Conservation (phyloP, 83 land plant genomes). For the Diphasiastrum complanatum region DNA sequence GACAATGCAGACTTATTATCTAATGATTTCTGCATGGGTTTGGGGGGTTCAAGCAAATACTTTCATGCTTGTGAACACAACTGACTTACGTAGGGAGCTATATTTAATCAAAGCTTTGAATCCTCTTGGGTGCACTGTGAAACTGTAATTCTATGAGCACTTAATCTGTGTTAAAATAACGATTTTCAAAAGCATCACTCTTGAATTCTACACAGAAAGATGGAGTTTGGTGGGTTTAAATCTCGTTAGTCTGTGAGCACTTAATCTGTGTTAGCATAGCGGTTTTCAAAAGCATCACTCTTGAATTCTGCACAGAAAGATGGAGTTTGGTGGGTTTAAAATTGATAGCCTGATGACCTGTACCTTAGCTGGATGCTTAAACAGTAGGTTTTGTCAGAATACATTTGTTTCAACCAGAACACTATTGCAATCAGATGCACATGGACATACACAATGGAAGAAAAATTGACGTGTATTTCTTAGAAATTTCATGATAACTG, state of each 20-base stretch:
- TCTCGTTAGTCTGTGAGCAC: too few relatives aligned
- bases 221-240: too few relatives aligned
- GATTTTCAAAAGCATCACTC: too few relatives aligned
- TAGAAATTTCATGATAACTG: slow-evolving; percentile 8
- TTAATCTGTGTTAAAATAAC: too few relatives aligned
- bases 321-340: too few relatives aligned
- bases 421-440: neutral
- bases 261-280: too few relatives aligned
- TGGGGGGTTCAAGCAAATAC: neutral
- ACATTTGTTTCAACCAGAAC: neutral
- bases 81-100: neutral
- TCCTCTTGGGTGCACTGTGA: neutral
- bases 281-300: too few relatives aligned
- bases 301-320: too few relatives aligned
- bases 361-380: neutral
- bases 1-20: neutral
- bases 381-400: neutral
- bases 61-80: neutral
- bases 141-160: neutral
- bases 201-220: too few relatives aligned
- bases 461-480: neutral
- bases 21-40: neutral
- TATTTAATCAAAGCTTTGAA: neutral
- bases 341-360: too few relatives aligned
- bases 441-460: neutral